Base-by-base conservation (phyloP, 2,329 filamentous ascomycete genomes). In the Colletotrichum sansevieriae region DNA sequence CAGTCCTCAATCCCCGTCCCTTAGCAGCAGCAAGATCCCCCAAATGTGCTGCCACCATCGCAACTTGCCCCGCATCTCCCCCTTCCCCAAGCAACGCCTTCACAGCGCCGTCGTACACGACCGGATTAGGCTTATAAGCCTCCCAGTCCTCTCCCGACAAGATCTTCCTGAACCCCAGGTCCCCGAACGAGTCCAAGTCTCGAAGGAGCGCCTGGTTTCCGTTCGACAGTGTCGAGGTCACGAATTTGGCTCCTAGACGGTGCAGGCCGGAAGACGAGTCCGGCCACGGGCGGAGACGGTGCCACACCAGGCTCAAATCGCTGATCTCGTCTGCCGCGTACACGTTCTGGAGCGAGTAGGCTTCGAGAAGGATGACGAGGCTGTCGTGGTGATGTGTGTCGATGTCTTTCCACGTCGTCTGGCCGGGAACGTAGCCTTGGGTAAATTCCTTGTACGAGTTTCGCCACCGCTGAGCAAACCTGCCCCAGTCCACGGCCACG, bases 21-120 rank as follows among this genome's bases (percentile, higher is more conserved):
- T 88, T 88, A 4, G 93, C 93, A 0, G 86, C 91, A 69, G 87
- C 81, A 63, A 96, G 79, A 78, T 95, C 93, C 6, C 75, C 77
- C 66, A 95, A 79, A 79, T 95, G 92, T 43, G 92, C 90, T 15
- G 93, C 93, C 20, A 96, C 91, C 87, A 96, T 89, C 20, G 88
- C 91, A 65, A 93, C 91, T 74, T 94, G 84, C 2, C 77, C 76
- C 0, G 90, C 86, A 69, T 85, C 73, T 47, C 90, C 70, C 0
- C 85, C 87, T 2, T 59, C 61, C 0, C 65, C 62, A 3, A 55
- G 18, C 60, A 95, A 78, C 71, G 81, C 83, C 65, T 82, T 78
- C 2, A 84, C 91, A 0, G 91, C 92, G 4, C 92, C 92, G 1
- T 86, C 83, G 75, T 96, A 96, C 2, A 91, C 89, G 59, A 78